Conservation (phyloP, 202 grass and related monocot species). For the Zizania palustris region DNA sequence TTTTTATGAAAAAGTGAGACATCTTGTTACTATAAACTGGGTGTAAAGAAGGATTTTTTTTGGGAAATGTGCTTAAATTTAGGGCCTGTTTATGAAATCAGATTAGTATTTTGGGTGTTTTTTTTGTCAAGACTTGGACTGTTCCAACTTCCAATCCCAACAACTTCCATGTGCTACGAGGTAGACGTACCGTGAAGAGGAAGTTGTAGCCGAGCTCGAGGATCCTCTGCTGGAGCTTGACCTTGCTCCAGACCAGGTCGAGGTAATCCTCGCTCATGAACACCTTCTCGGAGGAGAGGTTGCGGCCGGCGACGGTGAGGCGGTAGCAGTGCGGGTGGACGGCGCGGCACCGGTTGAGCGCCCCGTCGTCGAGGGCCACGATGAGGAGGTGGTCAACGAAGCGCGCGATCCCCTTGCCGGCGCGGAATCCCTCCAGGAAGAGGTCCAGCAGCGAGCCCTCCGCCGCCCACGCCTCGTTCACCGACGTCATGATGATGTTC, state of each 20-base stretch:
- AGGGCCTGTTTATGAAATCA: not conserved
- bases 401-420: slow-evolving; percentile 59
- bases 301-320: slow-evolving; percentile 35
- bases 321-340: slow-evolving; percentile 82
- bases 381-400: slow-evolving; percentile 71
- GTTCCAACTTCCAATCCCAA: not conserved
- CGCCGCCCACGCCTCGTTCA: slow-evolving; percentile 76
- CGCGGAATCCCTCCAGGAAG: slow-evolving; percentile 75
- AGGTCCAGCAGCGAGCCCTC: slow-evolving; percentile 73
- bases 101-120: not conserved
- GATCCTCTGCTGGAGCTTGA: slow-evolving; percentile 67
- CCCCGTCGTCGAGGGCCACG: slow-evolving; percentile 67
- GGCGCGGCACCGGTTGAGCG: slow-evolving; percentile 52
- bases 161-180: no score
- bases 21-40: no score
- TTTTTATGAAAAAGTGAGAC: no score
- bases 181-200: slow-evolving; percentile 71
- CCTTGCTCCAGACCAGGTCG: slow-evolving; percentile 84
- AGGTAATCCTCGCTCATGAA: slow-evolving; percentile 85
- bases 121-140: not conserved
- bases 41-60: not conserved
- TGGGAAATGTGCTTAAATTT: not conserved
- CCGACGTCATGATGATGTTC: slow-evolving; percentile 85
- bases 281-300: slow-evolving; percentile 71
- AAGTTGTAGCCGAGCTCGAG: slow-evolving; percentile 94